These are phyloP conservation scores for Xylaria scruposa DNA, from an alignment of 495 filamentous ascomycete species.

Conservation along the genomic window DNA sequence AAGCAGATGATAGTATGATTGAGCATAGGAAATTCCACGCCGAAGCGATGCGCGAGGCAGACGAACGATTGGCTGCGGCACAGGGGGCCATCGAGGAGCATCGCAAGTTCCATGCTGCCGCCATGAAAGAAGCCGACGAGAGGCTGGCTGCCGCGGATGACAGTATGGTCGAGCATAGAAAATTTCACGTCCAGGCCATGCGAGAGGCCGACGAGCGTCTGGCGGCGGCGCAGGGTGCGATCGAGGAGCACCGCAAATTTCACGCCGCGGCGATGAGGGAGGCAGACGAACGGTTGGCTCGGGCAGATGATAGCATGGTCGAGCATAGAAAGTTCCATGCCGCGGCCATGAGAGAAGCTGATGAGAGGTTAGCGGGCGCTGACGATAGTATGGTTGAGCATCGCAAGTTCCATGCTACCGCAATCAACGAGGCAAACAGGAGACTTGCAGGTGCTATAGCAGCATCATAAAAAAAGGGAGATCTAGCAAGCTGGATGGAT, in stretches of 20 bases:
- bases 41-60: not conserved
- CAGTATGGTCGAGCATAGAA: conserved; percentile 3
- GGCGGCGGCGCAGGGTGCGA: too few relatives aligned
- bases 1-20: not conserved
- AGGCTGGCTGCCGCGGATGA: not conserved
- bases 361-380: conserved; percentile 4
- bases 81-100: not conserved
- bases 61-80: not conserved
- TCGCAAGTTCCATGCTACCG: conserved; percentile 11
- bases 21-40: conserved; percentile 16
- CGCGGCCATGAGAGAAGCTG: conserved; percentile 10
- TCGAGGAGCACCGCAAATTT: not conserved
- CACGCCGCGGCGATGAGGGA: not conserved
- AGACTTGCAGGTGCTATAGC: not conserved
- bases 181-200: not conserved
- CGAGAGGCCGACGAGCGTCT: too few relatives aligned
- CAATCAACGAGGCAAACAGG: not conserved
- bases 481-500: not conserved
- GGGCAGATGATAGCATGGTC: conserved; percentile 15
- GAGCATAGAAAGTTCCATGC: conserved; percentile 9
- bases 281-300: not conserved
- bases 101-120: not conserved
- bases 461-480: not conserved
- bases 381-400: conserved; percentile 22
- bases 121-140: conserved; percentile 4